Base-by-base conservation (phyloP, 768 basidiomycete species). In the Rossbeevera mucosa region DNA sequence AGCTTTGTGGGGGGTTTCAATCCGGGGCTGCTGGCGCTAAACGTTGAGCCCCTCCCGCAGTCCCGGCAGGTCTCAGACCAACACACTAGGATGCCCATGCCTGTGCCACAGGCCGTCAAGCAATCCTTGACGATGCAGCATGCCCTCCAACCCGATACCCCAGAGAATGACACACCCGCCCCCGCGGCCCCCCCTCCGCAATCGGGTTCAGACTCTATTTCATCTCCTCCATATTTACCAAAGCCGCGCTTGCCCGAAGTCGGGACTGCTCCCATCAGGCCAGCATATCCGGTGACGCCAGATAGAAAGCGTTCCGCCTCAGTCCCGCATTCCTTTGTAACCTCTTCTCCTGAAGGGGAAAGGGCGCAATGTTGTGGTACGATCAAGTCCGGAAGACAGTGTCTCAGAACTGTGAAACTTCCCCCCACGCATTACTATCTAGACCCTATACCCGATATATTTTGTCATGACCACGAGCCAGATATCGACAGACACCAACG, bases 401-500 rank as follows among this genome's bases (percentile, higher is more conserved):
- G 90, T 59, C 74, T 71, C 33, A 79, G 86, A 50, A 73, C 69
- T 54, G 77, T 88, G 31, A 85, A 82, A 58, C 59, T 72, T 12
- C 71, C 73, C 21, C 55, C 57, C 33, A 61, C 57, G 8, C 63
- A 67, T 53, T 49, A 54, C 13, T 40, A 21, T 53, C 44, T 69
- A 21, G 61, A 69, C 21, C 69, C 67, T 2, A 59, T 40, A 4
- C 67, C 67, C 8, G 67, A 50, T 18, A 58, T 76, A 16, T 89
- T 82, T 65, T 90, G 87, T 58, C 73, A 74, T 64, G 82, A 87
- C 61, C 90, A 91, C 58, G 69, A 69, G 20, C 79, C 81, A 53
- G 77, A 76, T 44, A 61, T 87, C 33, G 68, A 84, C 31, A 41
- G 41, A 30, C 62, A 61, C 1, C 77, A 70, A 7, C 85, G 86